Evolutionary conservation across 192 early-diverging fungal species (phyloP), one percentile per base, ranked within the genome.

Genomic region (Diversispora eburnea): DNA sequence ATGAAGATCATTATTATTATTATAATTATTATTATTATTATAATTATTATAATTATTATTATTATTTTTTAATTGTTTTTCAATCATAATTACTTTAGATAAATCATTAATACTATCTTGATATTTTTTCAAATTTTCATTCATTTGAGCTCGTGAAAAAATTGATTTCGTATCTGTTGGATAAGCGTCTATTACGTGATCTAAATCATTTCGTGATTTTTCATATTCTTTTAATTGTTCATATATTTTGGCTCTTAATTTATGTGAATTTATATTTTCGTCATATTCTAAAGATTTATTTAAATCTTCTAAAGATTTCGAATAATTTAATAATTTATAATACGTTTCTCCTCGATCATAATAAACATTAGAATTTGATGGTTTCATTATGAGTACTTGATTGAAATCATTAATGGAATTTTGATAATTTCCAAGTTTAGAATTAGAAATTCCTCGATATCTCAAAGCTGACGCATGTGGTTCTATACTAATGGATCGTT

Each of bases 231-330:
- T 9, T 55, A 70, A 52, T 56, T 70, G 8, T 17, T 43, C n/a
- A 17, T 70, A 56, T 25, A 70, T 10, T 42, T 8, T n/a, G 15
- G 51, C 51, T 45, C 67, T 8, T 55, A 70, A 41, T 56, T 70
- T 41, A 41, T 39, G 43, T 56, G 67, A n/a, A 17, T 9, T 54
- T 4, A 25, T 2, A 45, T 52, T 70, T 33, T 52, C 51, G 13
- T 70, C 52, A 39, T 42, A 39, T 56, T 56, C 54, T 51, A 70
- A 70, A 10, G 54, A 56, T 70, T 70, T 56, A 70, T 54, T 70
- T 17, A 70, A 9, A 20, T 70, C 67, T 46, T 55, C 20, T 56
- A 70, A 56, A 7, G 67, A 49, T 43, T 70, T 15, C 4, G 19
- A 41, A 13, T 15, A 56, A 19, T 57, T 52, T 4, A 42, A 15